Conservation (phyloP, 345 rosid species). For the Carallia brachiata region DNA sequence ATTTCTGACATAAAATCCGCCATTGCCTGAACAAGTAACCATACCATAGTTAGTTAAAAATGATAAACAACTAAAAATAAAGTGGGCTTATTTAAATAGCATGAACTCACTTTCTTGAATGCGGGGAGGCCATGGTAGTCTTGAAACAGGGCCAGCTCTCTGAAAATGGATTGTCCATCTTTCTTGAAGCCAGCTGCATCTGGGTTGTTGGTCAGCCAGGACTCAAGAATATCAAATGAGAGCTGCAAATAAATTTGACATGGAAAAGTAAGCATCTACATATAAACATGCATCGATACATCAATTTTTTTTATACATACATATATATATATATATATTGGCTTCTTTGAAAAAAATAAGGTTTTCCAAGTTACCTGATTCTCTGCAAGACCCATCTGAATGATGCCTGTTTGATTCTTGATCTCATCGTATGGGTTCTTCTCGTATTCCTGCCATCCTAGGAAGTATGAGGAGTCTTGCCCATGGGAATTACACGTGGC, state of each 20-base stretch:
- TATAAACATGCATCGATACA: background rate
- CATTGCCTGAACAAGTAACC: constrained; percentile 48
- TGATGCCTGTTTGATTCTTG: constrained; percentile 65
- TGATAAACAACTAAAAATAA: background rate
- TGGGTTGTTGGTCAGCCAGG: constrained; percentile 68
- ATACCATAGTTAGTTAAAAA: background rate
- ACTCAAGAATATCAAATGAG: constrained; percentile 64
- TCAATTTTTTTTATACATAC: too few relatives aligned
- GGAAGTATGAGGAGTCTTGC: constrained; percentile 77
- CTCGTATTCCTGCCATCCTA: constrained; percentile 83
- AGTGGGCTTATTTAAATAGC: too few relatives aligned
- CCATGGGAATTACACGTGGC: constrained; percentile 68
- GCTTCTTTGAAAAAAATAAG: too few relatives aligned
- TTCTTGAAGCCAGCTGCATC: constrained; percentile 57
- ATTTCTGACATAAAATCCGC: constrained; percentile 77
- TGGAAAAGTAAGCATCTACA: background rate
- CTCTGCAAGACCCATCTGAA: constrained; percentile 88
- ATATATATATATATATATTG: too few relatives aligned
- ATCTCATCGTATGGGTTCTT: constrained; percentile 66
- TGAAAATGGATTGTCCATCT: constrained; percentile 61
- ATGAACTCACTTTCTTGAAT: constrained; percentile 55
- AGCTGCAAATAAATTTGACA: constrained; percentile 38
- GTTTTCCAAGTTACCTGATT: constrained; percentile 51
- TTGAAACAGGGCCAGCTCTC: constrained; percentile 82
- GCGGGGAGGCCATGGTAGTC: constrained; percentile 74